Evolutionary conservation across 495 filamentous ascomycete genomes (phyloP).

Genomic region (Hypomontagnella monticulosa): DNA sequence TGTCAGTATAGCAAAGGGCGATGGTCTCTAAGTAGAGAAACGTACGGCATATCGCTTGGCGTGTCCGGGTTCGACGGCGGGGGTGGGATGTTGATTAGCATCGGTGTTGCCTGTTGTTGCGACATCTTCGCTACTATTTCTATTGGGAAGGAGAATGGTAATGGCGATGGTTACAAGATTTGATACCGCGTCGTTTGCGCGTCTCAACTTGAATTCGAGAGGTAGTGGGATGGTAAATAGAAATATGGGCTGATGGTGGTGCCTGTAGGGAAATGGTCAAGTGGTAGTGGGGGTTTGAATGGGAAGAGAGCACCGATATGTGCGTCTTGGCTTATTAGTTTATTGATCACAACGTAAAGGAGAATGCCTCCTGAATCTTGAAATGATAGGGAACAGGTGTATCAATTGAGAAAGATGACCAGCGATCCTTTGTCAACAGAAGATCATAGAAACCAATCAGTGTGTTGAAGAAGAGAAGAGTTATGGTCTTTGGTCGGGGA

Average conservation of each 20-base stretch:
- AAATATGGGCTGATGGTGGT: slow-evolving; percentile 24
- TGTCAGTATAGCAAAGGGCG: slow-evolving; percentile 18
- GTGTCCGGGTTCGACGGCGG: slow-evolving; percentile 85
- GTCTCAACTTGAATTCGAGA: background rate
- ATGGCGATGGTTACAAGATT: slow-evolving; percentile 4
- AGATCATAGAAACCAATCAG: background rate
- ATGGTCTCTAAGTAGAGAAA: slow-evolving; percentile 34
- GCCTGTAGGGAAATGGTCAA: background rate
- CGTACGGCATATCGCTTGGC: slow-evolving; percentile 92
- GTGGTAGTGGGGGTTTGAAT: background rate
- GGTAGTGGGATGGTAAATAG: slow-evolving; percentile 4
- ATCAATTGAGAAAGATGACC: slow-evolving; percentile 1
- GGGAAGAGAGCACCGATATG: background rate
- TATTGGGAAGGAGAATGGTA: background rate
- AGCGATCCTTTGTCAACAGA: slow-evolving; percentile 18
- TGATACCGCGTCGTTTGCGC: slow-evolving; percentile 13
- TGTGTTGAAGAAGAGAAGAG: background rate
- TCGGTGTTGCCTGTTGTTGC: slow-evolving; percentile 60
- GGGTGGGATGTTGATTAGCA: slow-evolving; percentile 85
- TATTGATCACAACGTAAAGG: slow-evolving; percentile 1
- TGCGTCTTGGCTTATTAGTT: background rate
- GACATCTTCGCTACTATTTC: slow-evolving; percentile 46
- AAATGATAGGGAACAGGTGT: slow-evolving; percentile 1
- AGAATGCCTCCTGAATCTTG: background rate
- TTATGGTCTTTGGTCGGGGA: background rate